These are phyloP conservation scores for Apocynum venetum DNA, from an alignment of 257 asterid species.

Conservation along the genomic window DNA sequence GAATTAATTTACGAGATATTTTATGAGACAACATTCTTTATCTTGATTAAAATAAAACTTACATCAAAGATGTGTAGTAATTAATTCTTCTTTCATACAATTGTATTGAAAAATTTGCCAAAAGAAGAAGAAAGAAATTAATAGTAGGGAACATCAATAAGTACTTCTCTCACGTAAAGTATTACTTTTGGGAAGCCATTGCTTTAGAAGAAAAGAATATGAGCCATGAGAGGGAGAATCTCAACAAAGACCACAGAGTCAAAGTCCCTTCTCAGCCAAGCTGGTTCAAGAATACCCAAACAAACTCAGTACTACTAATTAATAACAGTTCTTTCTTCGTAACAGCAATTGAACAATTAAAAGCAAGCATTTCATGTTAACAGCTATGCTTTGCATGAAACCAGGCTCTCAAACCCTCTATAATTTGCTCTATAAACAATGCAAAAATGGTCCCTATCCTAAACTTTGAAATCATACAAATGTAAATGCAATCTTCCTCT, in stretches of 20 bases:
- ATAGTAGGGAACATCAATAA: too few species aligned
- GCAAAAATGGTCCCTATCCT: constrained; percentile 5
- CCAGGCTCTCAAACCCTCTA: constrained; percentile 8
- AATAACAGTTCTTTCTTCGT: neutral
- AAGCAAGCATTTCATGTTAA: constrained; percentile 16
- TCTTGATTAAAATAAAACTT: too few species aligned
- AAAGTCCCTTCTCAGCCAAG: neutral
- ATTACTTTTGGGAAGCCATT: neutral
- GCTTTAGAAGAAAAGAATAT: neutral
- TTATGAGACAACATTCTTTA: too few species aligned
- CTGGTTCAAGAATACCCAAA: neutral
- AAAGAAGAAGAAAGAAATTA: neutral
- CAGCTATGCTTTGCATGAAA: constrained; percentile 24
- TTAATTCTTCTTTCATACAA: too few species aligned
- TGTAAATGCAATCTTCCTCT: neutral
- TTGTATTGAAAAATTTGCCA: too few species aligned
- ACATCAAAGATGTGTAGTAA: too few species aligned
- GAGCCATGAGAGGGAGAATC: neutral
- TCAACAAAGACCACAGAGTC: neutral
- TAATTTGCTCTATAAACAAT: neutral
- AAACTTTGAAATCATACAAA: neutral
- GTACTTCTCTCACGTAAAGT: neutral
- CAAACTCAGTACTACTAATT: neutral
- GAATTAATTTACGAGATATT: too few species aligned
- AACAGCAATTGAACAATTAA: neutral